phyloP scores from a whole-genome alignment of 2,329 filamentous ascomycete species.

The Drechslera avenae region DNA sequence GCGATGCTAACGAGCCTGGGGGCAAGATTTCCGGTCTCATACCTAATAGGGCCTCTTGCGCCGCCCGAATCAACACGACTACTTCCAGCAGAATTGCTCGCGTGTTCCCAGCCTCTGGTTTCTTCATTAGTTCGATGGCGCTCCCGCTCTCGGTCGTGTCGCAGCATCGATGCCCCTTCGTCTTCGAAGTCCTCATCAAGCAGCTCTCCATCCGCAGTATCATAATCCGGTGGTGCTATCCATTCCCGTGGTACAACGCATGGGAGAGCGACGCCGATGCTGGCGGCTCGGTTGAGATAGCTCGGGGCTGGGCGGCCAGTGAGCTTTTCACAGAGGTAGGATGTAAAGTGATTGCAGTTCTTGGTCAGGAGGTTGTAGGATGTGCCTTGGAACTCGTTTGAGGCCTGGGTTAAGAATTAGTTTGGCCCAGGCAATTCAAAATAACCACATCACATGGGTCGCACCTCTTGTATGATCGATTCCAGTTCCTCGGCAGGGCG shows the following conservation, averaged over 20 bases:
- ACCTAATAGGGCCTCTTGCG: slow-evolving; percentile 40
- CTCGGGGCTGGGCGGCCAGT: slow-evolving; percentile 71
- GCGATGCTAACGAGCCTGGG: slow-evolving; percentile 44
- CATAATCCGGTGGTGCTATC: slow-evolving; percentile 78
- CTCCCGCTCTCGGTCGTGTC: slow-evolving; percentile 42
- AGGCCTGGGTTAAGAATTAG: slow-evolving; percentile 57
- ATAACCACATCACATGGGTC: too few species aligned
- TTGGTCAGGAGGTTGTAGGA: slow-evolving; percentile 80
- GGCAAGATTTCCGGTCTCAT: slow-evolving; percentile 37
- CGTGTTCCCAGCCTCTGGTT: slow-evolving; percentile 36
- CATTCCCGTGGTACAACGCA: slow-evolving; percentile 83
- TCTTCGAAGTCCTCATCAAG: slow-evolving; percentile 62
- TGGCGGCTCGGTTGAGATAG: slow-evolving; percentile 85
- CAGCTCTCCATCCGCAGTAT: slow-evolving; percentile 72
- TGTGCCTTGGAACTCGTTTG: slow-evolving; percentile 73
- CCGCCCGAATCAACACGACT: slow-evolving; percentile 42
- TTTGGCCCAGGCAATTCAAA: neutral
- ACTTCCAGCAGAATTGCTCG: slow-evolving; percentile 36
- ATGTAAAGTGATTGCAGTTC: slow-evolving; percentile 91
- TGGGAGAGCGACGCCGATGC: slow-evolving; percentile 77
- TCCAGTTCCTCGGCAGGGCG: slow-evolving; percentile 72
- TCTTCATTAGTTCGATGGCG: slow-evolving; percentile 36
- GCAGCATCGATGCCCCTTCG: slow-evolving; percentile 66
- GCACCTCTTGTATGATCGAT: slow-evolving; percentile 63
- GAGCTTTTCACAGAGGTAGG: slow-evolving; percentile 73